Conservation (phyloP, 2,329 filamentous ascomycete species). For the Fusarium bulbicola region DNA sequence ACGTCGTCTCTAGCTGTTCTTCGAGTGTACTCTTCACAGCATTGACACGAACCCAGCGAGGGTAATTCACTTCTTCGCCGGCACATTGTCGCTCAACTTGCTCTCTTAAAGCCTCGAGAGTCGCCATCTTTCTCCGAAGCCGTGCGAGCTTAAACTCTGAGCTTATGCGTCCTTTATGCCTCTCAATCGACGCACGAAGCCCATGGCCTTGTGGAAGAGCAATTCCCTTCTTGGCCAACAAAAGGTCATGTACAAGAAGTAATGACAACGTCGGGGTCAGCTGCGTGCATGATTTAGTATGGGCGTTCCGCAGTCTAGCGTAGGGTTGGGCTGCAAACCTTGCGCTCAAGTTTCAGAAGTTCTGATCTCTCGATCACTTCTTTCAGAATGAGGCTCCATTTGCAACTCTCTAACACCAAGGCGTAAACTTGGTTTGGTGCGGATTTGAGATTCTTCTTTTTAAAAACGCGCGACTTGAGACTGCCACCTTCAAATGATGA, state of each 20-base stretch:
- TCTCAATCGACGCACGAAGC: constrained; percentile 76
- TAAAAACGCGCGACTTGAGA: constrained; percentile 86
- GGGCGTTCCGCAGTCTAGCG: no score
- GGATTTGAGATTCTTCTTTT: constrained; percentile 77
- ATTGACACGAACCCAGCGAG: constrained; percentile 94
- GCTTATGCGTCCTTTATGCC: constrained; percentile 81
- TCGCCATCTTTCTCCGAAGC: constrained; percentile 74
- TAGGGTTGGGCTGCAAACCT: constrained; percentile 62
- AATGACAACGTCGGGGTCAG: constrained; percentile 82
- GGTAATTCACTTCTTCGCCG: constrained; percentile 67
- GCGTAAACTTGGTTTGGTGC: constrained; percentile 86
- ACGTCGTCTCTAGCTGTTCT: constrained; percentile 78
- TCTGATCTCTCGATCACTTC: constrained; percentile 88
- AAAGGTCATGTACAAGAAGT: constrained; percentile 85
- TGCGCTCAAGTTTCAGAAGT: constrained; percentile 81
- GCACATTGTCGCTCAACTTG: constrained; percentile 62
- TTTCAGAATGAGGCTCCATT: constrained; percentile 88
- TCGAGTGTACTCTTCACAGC: constrained; percentile 75
- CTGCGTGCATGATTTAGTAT: constrained; percentile 54
- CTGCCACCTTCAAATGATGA: constrained; percentile 70
- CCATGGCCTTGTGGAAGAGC: constrained; percentile 83
- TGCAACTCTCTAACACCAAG: constrained; percentile 83
- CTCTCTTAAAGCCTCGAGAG: constrained; percentile 71
- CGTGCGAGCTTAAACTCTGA: constrained; percentile 86
- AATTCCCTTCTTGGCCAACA: constrained; percentile 84